Conservation (phyloP, 441 rosid species). For the Monsonia emarginata region DNA sequence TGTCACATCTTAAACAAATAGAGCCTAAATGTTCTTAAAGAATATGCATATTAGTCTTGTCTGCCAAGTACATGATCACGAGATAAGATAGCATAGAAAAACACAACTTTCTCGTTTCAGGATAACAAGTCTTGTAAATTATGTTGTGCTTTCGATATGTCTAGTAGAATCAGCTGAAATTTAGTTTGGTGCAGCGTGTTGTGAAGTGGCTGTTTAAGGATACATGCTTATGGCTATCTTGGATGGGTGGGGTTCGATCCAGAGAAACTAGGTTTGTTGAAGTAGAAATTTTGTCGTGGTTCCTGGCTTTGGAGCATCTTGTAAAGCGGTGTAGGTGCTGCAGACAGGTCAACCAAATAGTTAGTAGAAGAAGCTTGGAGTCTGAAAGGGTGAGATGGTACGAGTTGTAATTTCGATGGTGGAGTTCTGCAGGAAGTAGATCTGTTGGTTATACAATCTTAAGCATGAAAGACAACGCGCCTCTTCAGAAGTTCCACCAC, state of each 20-base stretch:
- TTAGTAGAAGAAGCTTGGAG: slow-evolving; percentile 21
- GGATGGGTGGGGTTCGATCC: slow-evolving; percentile 20
- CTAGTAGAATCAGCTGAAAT: no score
- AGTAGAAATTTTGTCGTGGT: slow-evolving; percentile 26
- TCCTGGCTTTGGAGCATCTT: slow-evolving; percentile 40
- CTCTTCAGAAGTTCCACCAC: no score
- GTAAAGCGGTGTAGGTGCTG: slow-evolving; percentile 41
- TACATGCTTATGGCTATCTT: slow-evolving; percentile 26
- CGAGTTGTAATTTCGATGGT: slow-evolving; percentile 21
- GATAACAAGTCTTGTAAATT: not conserved
- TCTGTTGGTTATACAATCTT: no score
- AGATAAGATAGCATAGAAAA: not conserved
- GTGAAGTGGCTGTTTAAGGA: slow-evolving; percentile 18
- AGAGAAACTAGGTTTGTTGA: slow-evolving; percentile 27
- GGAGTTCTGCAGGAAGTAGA: not conserved
- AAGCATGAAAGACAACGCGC: no score
- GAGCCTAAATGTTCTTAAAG: not conserved
- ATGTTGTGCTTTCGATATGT: no score
- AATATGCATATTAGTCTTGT: not conserved
- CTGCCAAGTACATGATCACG: not conserved
- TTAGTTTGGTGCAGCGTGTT: slow-evolving; percentile 24
- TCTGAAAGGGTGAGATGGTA: slow-evolving; percentile 28
- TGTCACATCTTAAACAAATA: no score
- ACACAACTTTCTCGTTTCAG: not conserved
- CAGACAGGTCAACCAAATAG: slow-evolving; percentile 23